Conservation (phyloP, 2,329 filamentous ascomycete species). For the Chaetomium olivaceum region DNA sequence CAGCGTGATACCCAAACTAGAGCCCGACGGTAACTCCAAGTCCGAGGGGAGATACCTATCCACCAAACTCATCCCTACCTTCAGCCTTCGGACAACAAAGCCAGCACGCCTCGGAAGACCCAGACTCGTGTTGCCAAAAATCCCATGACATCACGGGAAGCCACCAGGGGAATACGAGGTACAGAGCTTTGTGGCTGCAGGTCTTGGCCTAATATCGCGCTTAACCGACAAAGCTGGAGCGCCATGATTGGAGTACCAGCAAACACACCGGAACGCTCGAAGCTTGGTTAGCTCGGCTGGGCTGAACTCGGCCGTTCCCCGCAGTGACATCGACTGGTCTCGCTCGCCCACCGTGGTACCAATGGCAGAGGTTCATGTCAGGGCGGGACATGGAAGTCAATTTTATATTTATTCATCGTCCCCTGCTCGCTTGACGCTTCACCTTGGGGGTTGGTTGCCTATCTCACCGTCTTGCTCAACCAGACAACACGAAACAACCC, state of each 20-base stretch:
- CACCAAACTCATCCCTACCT: neutral
- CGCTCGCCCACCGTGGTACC: neutral
- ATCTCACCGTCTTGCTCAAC: neutral
- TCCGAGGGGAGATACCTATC: neutral
- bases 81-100: neutral
- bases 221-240: constrained; percentile 9
- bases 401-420: neutral
- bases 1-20: neutral
- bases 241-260: constrained; percentile 12
- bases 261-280: neutral
- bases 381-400: neutral
- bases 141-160: constrained; percentile 6
- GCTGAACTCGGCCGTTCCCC: constrained; percentile 4
- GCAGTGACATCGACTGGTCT: constrained; percentile 7
- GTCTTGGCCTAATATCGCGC: neutral
- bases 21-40: neutral
- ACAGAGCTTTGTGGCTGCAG: constrained; percentile 12
- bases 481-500: neutral
- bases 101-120: neutral
- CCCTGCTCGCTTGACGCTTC: neutral
- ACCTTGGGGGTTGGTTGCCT: neutral
- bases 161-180: constrained; percentile 17
- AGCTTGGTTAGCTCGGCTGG: neutral
- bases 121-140: neutral
- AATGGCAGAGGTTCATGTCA: neutral